A percentile compares a stretch with the other conserved stretches of the same genome.
Conservation (phyloP, 2,329 filamentous ascomycete species). For the Aspergillus sergii region DNA sequence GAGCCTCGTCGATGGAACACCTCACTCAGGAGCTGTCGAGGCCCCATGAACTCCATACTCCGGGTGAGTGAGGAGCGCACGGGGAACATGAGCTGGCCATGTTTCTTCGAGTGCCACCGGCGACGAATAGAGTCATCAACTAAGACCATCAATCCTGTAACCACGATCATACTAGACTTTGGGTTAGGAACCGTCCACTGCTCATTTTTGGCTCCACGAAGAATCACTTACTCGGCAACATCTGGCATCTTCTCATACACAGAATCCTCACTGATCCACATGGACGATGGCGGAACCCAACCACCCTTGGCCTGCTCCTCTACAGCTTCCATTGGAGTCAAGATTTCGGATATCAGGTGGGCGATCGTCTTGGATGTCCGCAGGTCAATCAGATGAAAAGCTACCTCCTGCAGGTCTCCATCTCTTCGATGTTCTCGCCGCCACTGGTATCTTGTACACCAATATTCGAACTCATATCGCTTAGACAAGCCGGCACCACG, state of each 20-base stretch:
- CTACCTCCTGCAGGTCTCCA: conserved; percentile 63
- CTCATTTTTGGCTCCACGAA: background rate
- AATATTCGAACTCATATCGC: conserved; percentile 91
- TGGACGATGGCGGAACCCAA: conserved; percentile 86
- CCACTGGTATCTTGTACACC: conserved; percentile 86
- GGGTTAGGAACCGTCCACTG: background rate
- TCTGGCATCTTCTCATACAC: conserved; percentile 73
- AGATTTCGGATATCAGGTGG: conserved; percentile 79
- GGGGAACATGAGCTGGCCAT: conserved; percentile 56
- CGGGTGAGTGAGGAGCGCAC: conserved; percentile 54
- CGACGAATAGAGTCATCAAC: conserved; percentile 90
- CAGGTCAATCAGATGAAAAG: conserved; percentile 77
- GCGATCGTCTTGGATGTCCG: conserved; percentile 69
- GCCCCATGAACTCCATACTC: conserved; percentile 64
- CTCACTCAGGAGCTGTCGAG: conserved; percentile 64
- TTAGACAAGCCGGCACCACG: conserved; percentile 68
- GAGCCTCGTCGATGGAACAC: conserved; percentile 60
- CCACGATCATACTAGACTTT: conserved; percentile 72
- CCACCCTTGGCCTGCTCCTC: conserved; percentile 78
- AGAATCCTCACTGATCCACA: conserved; percentile 81
- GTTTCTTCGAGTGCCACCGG: conserved; percentile 65
- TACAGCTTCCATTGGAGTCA: conserved; percentile 69
- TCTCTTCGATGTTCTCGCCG: conserved; percentile 72
- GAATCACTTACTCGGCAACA: conserved; percentile 75
- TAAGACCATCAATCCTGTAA: conserved; percentile 84